Conservation (phyloP, 225 moss, liverwort and hornwort species). For the Asterella californica region DNA sequence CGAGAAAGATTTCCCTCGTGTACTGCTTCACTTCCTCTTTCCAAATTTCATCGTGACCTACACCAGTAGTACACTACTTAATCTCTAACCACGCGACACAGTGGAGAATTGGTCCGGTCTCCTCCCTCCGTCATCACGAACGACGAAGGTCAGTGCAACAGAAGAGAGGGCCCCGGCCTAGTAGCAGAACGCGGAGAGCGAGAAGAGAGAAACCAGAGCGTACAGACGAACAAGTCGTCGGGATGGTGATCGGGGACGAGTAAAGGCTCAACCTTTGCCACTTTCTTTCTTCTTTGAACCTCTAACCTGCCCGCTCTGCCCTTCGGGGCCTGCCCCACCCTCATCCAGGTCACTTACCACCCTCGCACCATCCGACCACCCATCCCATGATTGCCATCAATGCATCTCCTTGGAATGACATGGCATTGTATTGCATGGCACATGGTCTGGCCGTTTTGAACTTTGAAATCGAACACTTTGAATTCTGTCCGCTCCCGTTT, state of each 20-base stretch:
- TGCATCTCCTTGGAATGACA: background rate
- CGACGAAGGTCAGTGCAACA: no score
- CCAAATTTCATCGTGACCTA: background rate
- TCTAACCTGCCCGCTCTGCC: background rate
- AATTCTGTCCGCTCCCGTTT: conserved; percentile 3
- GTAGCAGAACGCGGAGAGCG: background rate
- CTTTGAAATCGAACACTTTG: conserved; percentile 8
- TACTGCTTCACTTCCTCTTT: background rate
- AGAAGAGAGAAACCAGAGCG: background rate
- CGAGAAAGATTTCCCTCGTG: no score
- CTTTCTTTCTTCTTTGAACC: conserved; percentile 19
- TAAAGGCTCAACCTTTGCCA: background rate
- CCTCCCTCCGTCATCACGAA: background rate
- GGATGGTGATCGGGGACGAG: background rate
- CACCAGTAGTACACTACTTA: no score
- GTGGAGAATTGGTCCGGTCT: background rate
- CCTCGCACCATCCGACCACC: background rate
- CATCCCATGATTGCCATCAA: conserved; percentile 2
- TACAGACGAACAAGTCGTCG: background rate
- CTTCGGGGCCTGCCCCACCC: background rate
- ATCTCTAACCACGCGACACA: background rate
- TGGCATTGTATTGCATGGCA: background rate
- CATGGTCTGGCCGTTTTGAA: conserved; percentile 11
- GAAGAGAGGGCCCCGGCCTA: background rate
- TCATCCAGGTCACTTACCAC: background rate